phyloP scores from a whole-genome alignment of 306 rosid genomes.

The Pterocarpus macrocarpus region DNA sequence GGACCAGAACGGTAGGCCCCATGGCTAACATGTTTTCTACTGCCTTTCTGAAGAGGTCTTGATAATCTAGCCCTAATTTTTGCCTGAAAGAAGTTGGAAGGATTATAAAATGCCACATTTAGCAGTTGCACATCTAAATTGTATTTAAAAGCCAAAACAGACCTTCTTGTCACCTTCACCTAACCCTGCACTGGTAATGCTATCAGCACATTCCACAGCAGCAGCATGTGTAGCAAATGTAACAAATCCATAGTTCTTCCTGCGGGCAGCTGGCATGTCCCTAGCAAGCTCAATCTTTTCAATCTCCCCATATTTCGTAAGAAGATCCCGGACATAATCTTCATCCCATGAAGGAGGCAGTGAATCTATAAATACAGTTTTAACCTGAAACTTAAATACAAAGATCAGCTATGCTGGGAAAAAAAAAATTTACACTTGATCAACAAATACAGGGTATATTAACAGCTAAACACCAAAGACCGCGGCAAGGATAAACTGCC shows the following conservation, averaged over 20 bases:
- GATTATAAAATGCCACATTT: slow-evolving; percentile 26
- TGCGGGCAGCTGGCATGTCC: slow-evolving; percentile 88
- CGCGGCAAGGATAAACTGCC: slow-evolving; percentile 11
- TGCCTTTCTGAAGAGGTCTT: slow-evolving; percentile 81
- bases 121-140: slow-evolving; percentile 1
- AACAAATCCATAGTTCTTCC: slow-evolving; percentile 93
- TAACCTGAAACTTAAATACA: slow-evolving; percentile 70
- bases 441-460: slow-evolving; percentile 20
- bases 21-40: slow-evolving; percentile 70
- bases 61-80: slow-evolving; percentile 97
- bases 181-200: slow-evolving; percentile 80
- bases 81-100: slow-evolving; percentile 62
- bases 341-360: slow-evolving; percentile 93
- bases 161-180: slow-evolving; percentile 95
- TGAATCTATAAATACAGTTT: slow-evolving; percentile 95
- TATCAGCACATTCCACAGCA: slow-evolving; percentile 87
- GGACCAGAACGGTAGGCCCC: slow-evolving; percentile 67
- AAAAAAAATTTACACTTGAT: neutral
- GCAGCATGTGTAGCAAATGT: slow-evolving; percentile 87
- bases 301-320: slow-evolving; percentile 79
- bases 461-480: slow-evolving; percentile 29
- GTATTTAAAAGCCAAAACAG: slow-evolving; percentile 35
- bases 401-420: slow-evolving; percentile 42
- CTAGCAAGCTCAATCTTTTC: slow-evolving; percentile 89
- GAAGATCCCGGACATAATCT: slow-evolving; percentile 71